Conservation (phyloP, 2,329 filamentous ascomycete species). For the Ceratocystis destructans region DNA sequence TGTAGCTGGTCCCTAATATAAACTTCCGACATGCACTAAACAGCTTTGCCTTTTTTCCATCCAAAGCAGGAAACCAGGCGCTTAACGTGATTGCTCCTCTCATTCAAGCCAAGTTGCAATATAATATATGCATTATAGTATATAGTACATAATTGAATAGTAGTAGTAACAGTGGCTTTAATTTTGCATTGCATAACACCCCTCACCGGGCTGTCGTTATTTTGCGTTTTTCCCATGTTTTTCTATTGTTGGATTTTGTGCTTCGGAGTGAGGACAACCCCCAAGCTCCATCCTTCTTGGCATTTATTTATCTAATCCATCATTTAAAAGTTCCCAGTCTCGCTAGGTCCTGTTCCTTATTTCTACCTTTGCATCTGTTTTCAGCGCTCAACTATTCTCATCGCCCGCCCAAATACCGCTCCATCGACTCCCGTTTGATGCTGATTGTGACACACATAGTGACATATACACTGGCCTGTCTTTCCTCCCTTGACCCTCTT, state of each 20-base stretch:
- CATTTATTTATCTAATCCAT: not conserved
- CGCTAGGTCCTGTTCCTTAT: not conserved
- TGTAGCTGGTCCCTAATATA: constrained; percentile 1
- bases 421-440: not conserved
- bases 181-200: too few relatives aligned
- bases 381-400: not conserved
- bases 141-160: too few relatives aligned
- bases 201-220: not conserved
- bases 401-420: not conserved
- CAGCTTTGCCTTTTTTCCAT: not conserved
- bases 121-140: not conserved
- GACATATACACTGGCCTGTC: not conserved
- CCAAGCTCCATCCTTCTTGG: not conserved
- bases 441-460: not conserved
- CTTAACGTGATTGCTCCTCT: not conserved
- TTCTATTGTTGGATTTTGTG: not conserved
- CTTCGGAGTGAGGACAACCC: not conserved
- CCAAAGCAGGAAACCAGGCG: not conserved
- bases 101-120: not conserved
- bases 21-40: not conserved
- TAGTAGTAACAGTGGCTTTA: too few relatives aligned
- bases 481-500: not conserved
- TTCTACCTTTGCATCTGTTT: not conserved
- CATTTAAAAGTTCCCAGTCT: not conserved
- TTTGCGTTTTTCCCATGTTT: not conserved